Evolutionary conservation across 306 rosid genomes (phyloP).

Genomic region (Vigna trinervia): DNA sequence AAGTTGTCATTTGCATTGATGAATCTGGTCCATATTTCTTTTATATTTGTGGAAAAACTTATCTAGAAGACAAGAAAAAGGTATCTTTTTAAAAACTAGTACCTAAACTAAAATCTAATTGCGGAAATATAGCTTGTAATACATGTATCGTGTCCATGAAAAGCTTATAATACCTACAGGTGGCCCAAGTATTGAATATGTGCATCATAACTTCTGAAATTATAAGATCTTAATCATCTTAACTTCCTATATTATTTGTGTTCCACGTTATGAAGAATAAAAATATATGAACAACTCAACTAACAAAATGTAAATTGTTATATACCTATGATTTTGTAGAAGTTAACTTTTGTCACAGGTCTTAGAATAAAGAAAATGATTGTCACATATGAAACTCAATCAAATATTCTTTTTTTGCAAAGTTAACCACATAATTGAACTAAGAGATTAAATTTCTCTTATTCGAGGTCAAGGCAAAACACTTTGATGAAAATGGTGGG

Average conservation of each 20-base stretch:
- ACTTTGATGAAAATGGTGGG: conserved; percentile 77
- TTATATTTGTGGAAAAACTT: conserved; percentile 66
- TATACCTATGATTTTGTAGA: background rate
- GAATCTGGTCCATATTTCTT: conserved; percentile 68
- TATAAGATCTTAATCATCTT: background rate
- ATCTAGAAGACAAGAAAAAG: conserved; percentile 39
- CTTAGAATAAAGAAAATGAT: background rate
- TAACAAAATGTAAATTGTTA: no score
- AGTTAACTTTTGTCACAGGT: background rate
- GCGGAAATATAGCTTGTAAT: no score
- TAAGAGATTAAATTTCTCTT: background rate
- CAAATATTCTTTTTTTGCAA: background rate
- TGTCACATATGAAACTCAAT: background rate
- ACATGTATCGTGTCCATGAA: no score
- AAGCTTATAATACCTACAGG: no score
- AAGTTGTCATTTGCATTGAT: conserved; percentile 50
- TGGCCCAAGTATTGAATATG: no score
- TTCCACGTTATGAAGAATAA: background rate
- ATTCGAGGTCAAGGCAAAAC: conserved; percentile 59
- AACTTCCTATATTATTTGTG: background rate
- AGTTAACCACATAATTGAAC: background rate
- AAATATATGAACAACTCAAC: no score
- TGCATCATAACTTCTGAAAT: background rate
- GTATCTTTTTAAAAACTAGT: conserved; percentile 36
- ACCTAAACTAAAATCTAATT: background rate